Conservation (phyloP, 2,329 filamentous ascomycete species). For the Talaromyces funiculosus region DNA sequence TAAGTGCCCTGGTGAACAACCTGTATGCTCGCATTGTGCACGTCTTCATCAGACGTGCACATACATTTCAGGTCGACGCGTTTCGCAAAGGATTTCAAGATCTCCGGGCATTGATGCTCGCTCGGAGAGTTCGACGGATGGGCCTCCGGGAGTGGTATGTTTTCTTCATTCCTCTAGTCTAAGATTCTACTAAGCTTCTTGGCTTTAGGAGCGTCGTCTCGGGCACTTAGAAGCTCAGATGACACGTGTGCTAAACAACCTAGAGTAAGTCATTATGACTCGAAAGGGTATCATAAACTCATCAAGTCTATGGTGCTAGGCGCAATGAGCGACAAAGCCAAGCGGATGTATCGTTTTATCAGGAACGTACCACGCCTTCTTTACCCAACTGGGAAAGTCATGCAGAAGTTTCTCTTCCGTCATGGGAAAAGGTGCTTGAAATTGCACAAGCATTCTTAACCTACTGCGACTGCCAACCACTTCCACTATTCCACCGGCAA, state of each 20-base stretch:
- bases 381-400: background rate
- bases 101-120: conserved; percentile 8
- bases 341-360: background rate
- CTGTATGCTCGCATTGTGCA: conserved; percentile 46
- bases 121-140: conserved; percentile 10
- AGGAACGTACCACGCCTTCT: conserved; percentile 12
- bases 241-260: conserved; percentile 29
- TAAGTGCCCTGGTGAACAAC: conserved; percentile 48
- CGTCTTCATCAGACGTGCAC: conserved; percentile 45
- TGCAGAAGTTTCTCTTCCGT: conserved; percentile 25
- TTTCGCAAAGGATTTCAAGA: conserved; percentile 11
- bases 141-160: background rate
- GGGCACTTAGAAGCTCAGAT: conserved; percentile 31
- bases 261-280: conserved; percentile 25
- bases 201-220: conserved; percentile 27
- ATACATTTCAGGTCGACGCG: conserved; percentile 30
- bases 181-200: background rate
- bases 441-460: conserved; percentile 42
- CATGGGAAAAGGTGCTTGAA: conserved; percentile 34
- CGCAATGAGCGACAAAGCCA: background rate
- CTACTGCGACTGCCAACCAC: conserved; percentile 48
- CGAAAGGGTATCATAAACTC: background rate
- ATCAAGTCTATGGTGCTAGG: too few species aligned
- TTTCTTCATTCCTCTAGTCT: background rate
- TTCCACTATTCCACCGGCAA: conserved; percentile 43